A percentile compares a stretch with the other conserved stretches of the same genome.
Conservation (phyloP, 768 basidiomycete species). For the Suillus hirtellus region DNA sequence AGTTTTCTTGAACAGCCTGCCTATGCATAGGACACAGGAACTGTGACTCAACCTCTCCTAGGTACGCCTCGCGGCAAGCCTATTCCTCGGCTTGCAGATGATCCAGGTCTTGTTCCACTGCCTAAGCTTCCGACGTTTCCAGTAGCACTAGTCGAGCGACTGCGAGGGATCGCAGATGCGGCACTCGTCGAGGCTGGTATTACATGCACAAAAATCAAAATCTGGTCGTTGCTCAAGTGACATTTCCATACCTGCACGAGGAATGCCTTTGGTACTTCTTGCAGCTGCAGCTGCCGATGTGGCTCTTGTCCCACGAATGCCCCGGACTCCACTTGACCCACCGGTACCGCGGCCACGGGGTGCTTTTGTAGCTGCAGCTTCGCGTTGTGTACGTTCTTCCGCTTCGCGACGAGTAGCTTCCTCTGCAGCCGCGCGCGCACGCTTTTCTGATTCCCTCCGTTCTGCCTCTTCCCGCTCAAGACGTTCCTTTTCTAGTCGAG, state of each 20-base stretch:
- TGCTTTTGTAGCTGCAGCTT: conserved; percentile 36
- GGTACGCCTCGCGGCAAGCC: conserved; percentile 26
- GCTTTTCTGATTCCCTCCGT: conserved; percentile 42
- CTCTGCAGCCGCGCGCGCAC: conserved; percentile 30
- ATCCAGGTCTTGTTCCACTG: conserved; percentile 25
- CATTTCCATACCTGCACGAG: conserved; percentile 37
- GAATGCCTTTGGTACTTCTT: conserved; percentile 46
- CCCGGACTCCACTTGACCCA: conserved; percentile 59
- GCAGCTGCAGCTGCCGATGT: conserved; percentile 47
- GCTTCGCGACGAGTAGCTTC: conserved; percentile 42
- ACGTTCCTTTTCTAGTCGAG: conserved; percentile 29
- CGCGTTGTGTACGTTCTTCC: conserved; percentile 50
- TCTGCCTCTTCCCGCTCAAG: conserved; percentile 36
- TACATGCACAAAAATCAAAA: not conserved
- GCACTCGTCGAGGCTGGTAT: conserved; percentile 17
- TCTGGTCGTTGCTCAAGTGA: not conserved
- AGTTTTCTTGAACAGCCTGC: not conserved
- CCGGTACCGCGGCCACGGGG: conserved; percentile 45
- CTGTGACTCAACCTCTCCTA: conserved; percentile 22
- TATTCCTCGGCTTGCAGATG: conserved; percentile 27
- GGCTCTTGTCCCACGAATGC: conserved; percentile 71
- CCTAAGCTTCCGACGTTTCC: conserved; percentile 21
- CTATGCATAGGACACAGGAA: not conserved
- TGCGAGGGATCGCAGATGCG: conserved; percentile 21
- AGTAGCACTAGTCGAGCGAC: conserved; percentile 28